phyloP scores from a whole-genome alignment of 805 yeast species.

The Nakazawaea populi region DNA sequence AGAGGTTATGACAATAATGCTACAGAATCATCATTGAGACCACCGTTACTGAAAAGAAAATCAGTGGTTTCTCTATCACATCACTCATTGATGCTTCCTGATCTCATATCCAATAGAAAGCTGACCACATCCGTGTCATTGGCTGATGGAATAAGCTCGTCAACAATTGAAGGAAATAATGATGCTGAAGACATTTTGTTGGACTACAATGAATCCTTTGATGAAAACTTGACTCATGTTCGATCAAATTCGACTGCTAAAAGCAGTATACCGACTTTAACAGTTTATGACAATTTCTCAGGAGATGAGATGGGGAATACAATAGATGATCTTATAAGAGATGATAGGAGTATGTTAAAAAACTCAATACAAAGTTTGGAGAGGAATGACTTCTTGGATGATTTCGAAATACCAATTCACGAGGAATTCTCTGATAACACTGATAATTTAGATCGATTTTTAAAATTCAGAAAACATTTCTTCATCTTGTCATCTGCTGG shows the following conservation, averaged over 20 bases:
- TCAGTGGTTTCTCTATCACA: constrained; percentile 6
- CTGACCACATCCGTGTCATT: constrained; percentile 7
- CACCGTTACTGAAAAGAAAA: constrained; percentile 1
- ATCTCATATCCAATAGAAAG: not conserved
- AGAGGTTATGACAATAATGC: not conserved
- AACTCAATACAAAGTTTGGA: not conserved
- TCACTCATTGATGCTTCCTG: constrained; percentile 7
- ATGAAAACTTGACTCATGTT: not conserved
- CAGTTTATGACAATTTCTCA: constrained; percentile 19
- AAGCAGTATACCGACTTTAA: constrained; percentile 23
- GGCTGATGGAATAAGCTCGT: not conserved
- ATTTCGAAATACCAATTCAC: constrained; percentile 7
- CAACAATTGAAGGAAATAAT: not conserved
- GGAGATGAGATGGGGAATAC: constrained; percentile 10
- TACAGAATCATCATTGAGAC: not conserved
- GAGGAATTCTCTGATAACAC: constrained; percentile 22
- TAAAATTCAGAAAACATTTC: constrained; percentile 53
- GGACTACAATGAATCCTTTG: not conserved
- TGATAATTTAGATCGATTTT: constrained; percentile 24
- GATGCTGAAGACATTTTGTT: not conserved
- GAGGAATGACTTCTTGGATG: constrained; percentile 5
- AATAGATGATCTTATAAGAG: constrained; percentile 9
- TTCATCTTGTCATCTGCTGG: constrained; percentile 81
- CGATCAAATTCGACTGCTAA: not conserved
- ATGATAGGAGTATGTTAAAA: constrained; percentile 4